These are phyloP conservation scores for Fibroporia radiculosa DNA, from an alignment of 768 basidiomycete genomes.

Conservation along the genomic window DNA sequence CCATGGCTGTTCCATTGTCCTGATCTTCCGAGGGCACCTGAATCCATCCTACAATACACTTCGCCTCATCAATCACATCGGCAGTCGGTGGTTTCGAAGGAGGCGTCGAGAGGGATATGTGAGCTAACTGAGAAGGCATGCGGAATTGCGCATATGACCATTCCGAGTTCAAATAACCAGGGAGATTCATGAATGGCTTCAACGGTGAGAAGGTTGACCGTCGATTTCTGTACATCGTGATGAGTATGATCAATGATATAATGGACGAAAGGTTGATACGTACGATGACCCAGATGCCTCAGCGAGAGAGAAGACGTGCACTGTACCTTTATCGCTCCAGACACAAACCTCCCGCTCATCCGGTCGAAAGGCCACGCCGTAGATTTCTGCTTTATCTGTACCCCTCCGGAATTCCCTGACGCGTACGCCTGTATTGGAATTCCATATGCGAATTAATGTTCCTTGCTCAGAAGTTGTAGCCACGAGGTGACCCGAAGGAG, in stretches of 20 bases:
- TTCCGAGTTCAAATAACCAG: constrained; percentile 90
- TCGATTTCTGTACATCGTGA: constrained; percentile 53
- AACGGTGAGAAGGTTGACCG: constrained; percentile 78
- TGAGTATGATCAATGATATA: not conserved
- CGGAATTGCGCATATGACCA: constrained; percentile 95
- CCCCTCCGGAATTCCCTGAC: constrained; percentile 78
- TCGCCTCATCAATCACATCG: constrained; percentile 73
- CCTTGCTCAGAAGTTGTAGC: constrained; percentile 81
- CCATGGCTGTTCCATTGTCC: constrained; percentile 23
- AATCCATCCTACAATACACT: constrained; percentile 85
- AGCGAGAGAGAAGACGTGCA: constrained; percentile 76
- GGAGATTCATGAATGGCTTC: constrained; percentile 72
- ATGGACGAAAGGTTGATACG: constrained; percentile 32
- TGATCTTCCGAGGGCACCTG: constrained; percentile 32
- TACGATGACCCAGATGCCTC: constrained; percentile 57
- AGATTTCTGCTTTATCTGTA: constrained; percentile 85
- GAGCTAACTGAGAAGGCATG: constrained; percentile 77
- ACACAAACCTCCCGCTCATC: constrained; percentile 85
- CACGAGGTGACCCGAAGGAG: constrained; percentile 69
- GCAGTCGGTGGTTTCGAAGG: constrained; percentile 44
- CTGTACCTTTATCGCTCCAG: constrained; percentile 94
- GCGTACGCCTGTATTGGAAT: constrained; percentile 62
- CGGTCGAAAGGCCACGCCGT: constrained; percentile 80
- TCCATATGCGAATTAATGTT: constrained; percentile 86
- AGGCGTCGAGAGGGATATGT: constrained; percentile 71